Base-by-base conservation (phyloP, 441 rosid genomes). In the Erodium trifolium region DNA sequence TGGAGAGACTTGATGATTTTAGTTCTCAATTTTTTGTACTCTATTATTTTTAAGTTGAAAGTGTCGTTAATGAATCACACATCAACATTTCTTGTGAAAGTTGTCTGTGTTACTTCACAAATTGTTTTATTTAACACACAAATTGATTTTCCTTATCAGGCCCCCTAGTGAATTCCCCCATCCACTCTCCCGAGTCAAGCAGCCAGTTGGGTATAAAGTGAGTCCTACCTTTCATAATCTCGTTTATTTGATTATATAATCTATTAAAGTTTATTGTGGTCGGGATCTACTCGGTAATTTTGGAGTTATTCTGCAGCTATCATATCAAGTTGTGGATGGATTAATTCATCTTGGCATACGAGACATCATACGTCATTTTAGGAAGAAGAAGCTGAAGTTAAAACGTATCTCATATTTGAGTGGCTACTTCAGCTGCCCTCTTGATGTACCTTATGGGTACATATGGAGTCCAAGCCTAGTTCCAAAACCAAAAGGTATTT, bases 401-500 rank as follows among this genome's bases (percentile, higher is more conserved):
- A 76, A 78, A 66, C 79, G 78, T 67, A 73, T 82, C 49, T 76
- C 85, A 6, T 82, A 82, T 69, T 70, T 82, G 43, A 76, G 83
- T 14, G 83, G 85, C 60, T 68, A 80, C 57, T 70, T 62, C 51
- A 68, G 77, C 77, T 73, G 80, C 53, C 82, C 85, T 65, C 69
- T 65, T 13, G 76, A 74, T 70, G 72, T 79, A 16, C 83, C 83
- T 76, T 70, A 82, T 53, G 80, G 80, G 3, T 82, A 82, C 67
- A 76, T 79, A 49, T 82, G 85, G 85, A 82, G 85, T 75, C 85
- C 85, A 74, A 83, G 75, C 65, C 78, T 82, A 67, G 83, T 82
- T 53, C 82, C 82, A 29, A 82, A 82, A 72, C 82, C 85, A 3
- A 82, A 82, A 77, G 85, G 85, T 82, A 59, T 19, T 17, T 23